phyloP scores from a whole-genome alignment of 2,329 filamentous ascomycete genomes.

The Penicillium verrucosum region DNA sequence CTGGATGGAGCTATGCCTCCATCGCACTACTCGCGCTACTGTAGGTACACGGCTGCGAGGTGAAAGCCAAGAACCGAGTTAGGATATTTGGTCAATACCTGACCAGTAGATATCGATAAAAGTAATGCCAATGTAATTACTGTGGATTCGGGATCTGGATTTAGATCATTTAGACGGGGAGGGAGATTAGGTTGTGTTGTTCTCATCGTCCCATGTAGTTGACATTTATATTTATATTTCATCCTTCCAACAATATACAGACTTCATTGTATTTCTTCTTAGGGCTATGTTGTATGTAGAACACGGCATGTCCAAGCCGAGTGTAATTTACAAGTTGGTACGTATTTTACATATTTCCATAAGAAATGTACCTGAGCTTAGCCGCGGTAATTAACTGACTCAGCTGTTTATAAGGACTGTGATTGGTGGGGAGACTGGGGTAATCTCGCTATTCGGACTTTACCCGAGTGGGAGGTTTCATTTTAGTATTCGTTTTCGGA shows the following conservation, averaged over 20 bases:
- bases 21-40: constrained; percentile 26
- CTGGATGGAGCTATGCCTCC: constrained; percentile 11
- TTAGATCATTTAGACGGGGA: background rate
- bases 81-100: background rate
- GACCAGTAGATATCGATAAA: background rate
- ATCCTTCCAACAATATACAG: background rate
- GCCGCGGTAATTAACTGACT: constrained; percentile 9
- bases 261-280: no score
- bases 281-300: background rate
- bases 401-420: background rate
- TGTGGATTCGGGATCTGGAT: constrained; percentile 4
- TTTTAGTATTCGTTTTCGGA: constrained; percentile 7
- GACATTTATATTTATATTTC: background rate
- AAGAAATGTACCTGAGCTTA: background rate
- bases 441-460: constrained; percentile 2
- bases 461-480: constrained; percentile 18
- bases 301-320: constrained; percentile 5
- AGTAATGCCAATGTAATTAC: constrained; percentile 3
- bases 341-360: background rate
- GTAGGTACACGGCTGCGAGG: constrained; percentile 32
- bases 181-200: constrained; percentile 1
- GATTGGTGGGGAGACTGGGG: constrained; percentile 14
- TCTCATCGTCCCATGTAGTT: background rate
- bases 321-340: background rate
- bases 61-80: constrained; percentile 20